Conservation (phyloP, 306 rosid genomes). For the Datisca glomerata region DNA sequence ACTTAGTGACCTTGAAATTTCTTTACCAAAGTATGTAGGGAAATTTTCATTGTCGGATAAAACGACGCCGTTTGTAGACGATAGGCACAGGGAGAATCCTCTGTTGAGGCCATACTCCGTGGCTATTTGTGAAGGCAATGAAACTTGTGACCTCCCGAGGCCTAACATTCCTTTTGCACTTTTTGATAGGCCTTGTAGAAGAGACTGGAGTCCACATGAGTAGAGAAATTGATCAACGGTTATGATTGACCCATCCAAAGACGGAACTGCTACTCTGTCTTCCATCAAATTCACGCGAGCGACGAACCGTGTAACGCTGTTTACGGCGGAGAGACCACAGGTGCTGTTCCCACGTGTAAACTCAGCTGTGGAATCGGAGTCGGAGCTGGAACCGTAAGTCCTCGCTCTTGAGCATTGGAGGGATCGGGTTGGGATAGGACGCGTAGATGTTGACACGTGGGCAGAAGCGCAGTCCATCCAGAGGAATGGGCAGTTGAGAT, state of each 20-base stretch:
- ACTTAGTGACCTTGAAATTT: constrained; percentile 32
- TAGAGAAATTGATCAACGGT: constrained; percentile 13
- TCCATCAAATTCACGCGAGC: constrained; percentile 27
- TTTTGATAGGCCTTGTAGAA: constrained; percentile 38
- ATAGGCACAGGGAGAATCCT: constrained; percentile 44
- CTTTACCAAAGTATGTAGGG: constrained; percentile 15
- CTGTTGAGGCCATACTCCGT: constrained; percentile 14
- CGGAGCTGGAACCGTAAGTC: no score
- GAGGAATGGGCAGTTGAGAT: constrained; percentile 39
- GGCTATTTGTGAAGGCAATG: constrained; percentile 54
- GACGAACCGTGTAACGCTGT: constrained; percentile 21
- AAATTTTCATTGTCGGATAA: constrained; percentile 12
- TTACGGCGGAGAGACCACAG: constrained; percentile 24
- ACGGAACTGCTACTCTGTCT: constrained; percentile 23
- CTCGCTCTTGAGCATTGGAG: constrained; percentile 45
- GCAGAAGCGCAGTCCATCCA: constrained; percentile 36
- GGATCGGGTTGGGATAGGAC: constrained; percentile 30
- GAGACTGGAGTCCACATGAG: constrained; percentile 31
- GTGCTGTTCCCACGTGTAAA: constrained; percentile 5
- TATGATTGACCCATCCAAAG: constrained; percentile 9
- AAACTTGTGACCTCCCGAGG: constrained; percentile 38
- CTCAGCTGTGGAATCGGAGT: no score
- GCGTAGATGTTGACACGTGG: constrained; percentile 16
- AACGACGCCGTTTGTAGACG: constrained; percentile 45
- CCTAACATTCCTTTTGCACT: constrained; percentile 49